Conservation (phyloP, 306 rosid species). For the Pyrus pyrifolia region DNA sequence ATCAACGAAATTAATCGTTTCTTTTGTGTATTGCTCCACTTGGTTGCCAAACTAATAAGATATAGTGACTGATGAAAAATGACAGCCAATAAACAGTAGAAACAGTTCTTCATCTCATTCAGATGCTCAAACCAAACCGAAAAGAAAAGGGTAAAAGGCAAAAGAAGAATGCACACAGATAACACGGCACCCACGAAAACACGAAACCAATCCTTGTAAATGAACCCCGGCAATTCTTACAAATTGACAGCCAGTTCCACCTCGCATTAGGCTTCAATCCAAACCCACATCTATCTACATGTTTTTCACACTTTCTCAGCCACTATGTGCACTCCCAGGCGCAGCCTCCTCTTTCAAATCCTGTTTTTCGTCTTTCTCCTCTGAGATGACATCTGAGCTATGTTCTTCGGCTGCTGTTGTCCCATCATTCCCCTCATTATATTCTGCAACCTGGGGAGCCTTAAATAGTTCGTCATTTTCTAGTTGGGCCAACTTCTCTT, state of each 20-base stretch:
- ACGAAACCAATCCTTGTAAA: background rate
- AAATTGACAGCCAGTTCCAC: constrained; percentile 28
- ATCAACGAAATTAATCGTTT: background rate
- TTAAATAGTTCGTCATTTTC: constrained; percentile 64
- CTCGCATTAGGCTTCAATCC: background rate
- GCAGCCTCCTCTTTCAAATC: constrained; percentile 31
- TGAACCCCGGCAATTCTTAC: constrained; percentile 3
- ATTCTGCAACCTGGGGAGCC: constrained; percentile 24
- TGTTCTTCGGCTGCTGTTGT: constrained; percentile 41
- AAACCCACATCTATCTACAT: constrained; percentile 5
- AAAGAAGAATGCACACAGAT: constrained; percentile 6
- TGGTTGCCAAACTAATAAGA: background rate
- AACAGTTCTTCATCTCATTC: constrained; percentile 7
- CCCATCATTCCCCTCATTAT: constrained; percentile 38
- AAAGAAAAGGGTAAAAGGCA: background rate
- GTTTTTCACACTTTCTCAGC: constrained; percentile 3
- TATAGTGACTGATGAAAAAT: background rate
- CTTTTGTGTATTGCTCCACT: background rate
- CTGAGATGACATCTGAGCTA: constrained; percentile 63
- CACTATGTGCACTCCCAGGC: constrained; percentile 18
- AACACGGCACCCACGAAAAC: constrained; percentile 14
- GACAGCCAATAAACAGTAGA: background rate
- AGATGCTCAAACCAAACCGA: constrained; percentile 8
- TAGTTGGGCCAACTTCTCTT: constrained; percentile 52
- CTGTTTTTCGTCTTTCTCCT: constrained; percentile 45